Conservation (phyloP, 495 filamentous ascomycete genomes). For the Penicillium robsamsonii region DNA sequence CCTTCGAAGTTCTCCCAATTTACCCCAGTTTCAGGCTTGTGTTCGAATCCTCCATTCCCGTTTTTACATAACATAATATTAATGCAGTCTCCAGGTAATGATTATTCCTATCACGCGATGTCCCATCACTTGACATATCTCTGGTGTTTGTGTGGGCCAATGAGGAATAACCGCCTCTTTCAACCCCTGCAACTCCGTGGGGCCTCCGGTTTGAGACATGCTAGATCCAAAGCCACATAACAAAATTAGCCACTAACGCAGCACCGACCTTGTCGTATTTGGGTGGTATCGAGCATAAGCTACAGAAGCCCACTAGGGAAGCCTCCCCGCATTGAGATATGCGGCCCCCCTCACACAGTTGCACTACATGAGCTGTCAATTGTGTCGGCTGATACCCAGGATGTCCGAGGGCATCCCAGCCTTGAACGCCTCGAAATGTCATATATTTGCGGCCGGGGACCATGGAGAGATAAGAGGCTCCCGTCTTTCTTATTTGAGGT, state of each 20-base stretch:
- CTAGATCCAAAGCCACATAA: not conserved
- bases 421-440: not conserved
- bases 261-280: not conserved
- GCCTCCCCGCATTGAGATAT: slow-evolving; percentile 7
- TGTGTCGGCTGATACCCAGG: not conserved
- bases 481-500: not conserved
- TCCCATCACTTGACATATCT: not conserved
- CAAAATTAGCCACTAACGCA: slow-evolving; percentile 4
- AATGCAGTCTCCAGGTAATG: not conserved
- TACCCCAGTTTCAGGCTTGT: not conserved
- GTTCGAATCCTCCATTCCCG: not conserved
- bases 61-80: not conserved
- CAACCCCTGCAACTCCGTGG: slow-evolving; percentile 6
- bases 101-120: not conserved
- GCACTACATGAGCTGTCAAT: not conserved
- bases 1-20: too few relatives aligned
- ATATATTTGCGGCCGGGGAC: not conserved
- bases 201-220: slow-evolving; percentile 9
- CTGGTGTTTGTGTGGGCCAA: not conserved
- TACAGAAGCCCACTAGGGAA: not conserved
- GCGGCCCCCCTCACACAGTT: not conserved
- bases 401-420: not conserved
- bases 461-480: slow-evolving; percentile 3
- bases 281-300: not conserved
- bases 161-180: not conserved